Evolutionary conservation across 345 rosid genomes (phyloP), one percentile per base, ranked within the genome.

Genomic region (Syzygium aqueum): DNA sequence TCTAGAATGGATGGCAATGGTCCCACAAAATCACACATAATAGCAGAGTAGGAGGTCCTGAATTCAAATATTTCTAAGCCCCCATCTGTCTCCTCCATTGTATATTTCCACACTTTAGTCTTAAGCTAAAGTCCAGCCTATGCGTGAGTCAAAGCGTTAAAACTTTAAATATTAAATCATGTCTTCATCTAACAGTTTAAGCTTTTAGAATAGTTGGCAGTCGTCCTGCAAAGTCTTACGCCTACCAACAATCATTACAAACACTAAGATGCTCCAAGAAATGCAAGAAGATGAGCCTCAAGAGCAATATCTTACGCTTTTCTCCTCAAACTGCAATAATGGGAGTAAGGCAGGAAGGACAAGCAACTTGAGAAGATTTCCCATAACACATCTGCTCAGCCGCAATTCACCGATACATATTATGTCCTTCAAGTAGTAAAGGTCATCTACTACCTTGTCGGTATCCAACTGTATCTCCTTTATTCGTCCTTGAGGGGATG

Each of bases 351-450:
- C 87, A 23, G 96, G 97, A 78, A 92, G 85, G 80, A 94, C 91
- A 63, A 95, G 92, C 61, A 90, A 86, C 87, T 84, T 78, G 85
- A 93, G 91, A 91, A 95, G 92, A 87, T 91, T 90, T 85, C 89
- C 91, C 77, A 87, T 37, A 88, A 95, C 93, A 59, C 89, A 92
- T 90, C 90, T 89, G 88, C 89, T 87, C 90, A 95, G 87, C 85
- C 85, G 86, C 78, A 93, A 85, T 51, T 92, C 91, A 5, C 94
- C 94, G 90, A 94, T 89, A 28, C 86, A 91, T 85, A 93, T 89
- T 85, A 94, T 88, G 91, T 94, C 97, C 92, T 93, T 93, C 23
- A 92, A 90, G 91, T 94, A 94, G 93, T 93, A 95, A 43, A 95
- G 89, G 86, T 95, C 95, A 86, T 95, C 97, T 65, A 89, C 91